Conservation (phyloP, 345 rosid species). For the Erucastrum elatum region DNA sequence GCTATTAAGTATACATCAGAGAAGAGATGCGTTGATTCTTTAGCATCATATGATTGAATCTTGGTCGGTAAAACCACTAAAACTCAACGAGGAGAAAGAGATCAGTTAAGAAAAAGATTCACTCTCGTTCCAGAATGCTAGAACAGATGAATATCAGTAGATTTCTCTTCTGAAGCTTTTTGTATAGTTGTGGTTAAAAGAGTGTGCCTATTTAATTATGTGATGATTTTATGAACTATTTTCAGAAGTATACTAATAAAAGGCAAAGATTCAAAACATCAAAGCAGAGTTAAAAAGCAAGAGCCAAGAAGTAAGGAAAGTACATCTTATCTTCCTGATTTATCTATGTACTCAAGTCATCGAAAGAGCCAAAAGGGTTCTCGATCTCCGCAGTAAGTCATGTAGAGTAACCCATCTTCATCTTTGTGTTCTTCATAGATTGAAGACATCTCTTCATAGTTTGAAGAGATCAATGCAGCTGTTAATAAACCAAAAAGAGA, state of each 20-base stretch:
- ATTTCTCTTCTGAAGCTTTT: background rate
- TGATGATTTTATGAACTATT: background rate
- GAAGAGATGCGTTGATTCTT: conserved; percentile 85
- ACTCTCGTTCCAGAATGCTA: conserved; percentile 32
- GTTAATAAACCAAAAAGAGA: background rate
- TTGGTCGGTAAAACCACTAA: conserved; percentile 50
- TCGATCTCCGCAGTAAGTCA: conserved; percentile 89
- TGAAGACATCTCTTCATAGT: too few relatives aligned
- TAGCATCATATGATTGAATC: conserved; percentile 78
- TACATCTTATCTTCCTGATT: conserved; percentile 32
- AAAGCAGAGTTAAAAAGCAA: conserved; percentile 22
- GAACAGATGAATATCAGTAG: conserved; percentile 22
- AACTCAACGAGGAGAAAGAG: background rate
- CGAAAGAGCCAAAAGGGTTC: conserved; percentile 72
- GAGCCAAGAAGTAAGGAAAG: conserved; percentile 21
- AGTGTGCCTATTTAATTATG: background rate
- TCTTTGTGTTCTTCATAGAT: conserved; percentile 93
- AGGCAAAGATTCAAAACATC: conserved; percentile 9
- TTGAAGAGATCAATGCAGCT: conserved; percentile 98
- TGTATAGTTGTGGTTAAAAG: background rate
- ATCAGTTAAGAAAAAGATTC: background rate
- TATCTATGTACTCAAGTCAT: conserved; percentile 25
- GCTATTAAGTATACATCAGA: conserved; percentile 68
- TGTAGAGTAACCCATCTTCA: conserved; percentile 94
- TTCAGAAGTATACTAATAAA: background rate